Percentiles rank a stretch among this genome's conserved stretches.
Evolutionary conservation across 768 basidiomycete species (phyloP).

Genomic region (Cyclocybe cylindracea): DNA sequence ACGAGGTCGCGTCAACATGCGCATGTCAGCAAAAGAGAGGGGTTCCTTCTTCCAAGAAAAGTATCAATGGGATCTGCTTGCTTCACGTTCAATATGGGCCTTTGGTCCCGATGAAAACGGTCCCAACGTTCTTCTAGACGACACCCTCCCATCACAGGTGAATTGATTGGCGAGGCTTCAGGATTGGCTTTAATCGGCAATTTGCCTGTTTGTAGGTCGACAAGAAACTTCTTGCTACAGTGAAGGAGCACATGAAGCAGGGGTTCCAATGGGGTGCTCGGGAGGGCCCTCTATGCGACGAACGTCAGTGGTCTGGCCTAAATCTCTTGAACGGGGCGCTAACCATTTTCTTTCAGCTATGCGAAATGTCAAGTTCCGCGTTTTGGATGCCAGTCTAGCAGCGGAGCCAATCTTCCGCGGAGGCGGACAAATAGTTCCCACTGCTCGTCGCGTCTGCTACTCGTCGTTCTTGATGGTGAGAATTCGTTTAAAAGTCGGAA

Average conservation of each 20-base stretch:
- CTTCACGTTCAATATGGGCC: constrained; percentile 98
- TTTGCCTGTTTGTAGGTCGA: constrained; percentile 61
- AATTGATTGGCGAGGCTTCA: constrained; percentile 7
- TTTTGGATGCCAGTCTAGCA: constrained; percentile 90
- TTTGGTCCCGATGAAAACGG: constrained; percentile 98
- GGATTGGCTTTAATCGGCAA: neutral
- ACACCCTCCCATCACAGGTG: constrained; percentile 93
- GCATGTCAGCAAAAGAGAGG: constrained; percentile 92
- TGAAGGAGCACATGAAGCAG: constrained; percentile 96
- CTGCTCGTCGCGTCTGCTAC: constrained; percentile 97
- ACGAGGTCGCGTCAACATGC: constrained; percentile 88
- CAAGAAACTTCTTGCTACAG: constrained; percentile 85
- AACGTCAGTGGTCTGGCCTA: constrained; percentile 67
- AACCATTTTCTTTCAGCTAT: constrained; percentile 63
- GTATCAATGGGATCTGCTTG: constrained; percentile 97
- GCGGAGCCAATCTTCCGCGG: constrained; percentile 98
- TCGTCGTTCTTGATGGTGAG: constrained; percentile 97
- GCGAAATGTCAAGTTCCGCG: constrained; percentile 97
- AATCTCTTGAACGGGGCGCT: neutral
- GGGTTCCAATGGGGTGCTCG: constrained; percentile 99
- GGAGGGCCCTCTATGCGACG: constrained; percentile 97
- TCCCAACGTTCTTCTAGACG: constrained; percentile 91
- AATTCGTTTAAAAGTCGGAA: constrained; percentile 7
- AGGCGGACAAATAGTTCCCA: constrained; percentile 98
- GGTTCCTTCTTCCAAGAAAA: constrained; percentile 96